Evolutionary conservation across 2,329 filamentous ascomycete species (phyloP).

Genomic region (Ceratocystis cubensis): DNA sequence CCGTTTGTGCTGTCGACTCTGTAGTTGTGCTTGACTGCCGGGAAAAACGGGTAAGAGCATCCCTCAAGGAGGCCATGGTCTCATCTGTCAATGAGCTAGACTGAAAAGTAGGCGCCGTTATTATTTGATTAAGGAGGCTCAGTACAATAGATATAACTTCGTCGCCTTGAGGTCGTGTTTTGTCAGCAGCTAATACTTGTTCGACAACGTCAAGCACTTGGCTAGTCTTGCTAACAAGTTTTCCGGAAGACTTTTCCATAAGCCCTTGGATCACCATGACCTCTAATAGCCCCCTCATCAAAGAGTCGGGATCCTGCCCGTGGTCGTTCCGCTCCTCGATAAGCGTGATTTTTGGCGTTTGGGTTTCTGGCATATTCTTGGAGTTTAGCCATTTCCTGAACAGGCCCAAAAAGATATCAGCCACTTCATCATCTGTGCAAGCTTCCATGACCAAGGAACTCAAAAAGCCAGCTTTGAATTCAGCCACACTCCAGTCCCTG

Average conservation of each 20-base stretch:
- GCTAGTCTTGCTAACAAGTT: conserved; percentile 49
- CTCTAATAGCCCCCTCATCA: conserved; percentile 40
- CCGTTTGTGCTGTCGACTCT: conserved; percentile 30
- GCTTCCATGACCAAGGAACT: conserved; percentile 38
- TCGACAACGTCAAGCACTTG: conserved; percentile 52
- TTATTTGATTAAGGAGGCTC: conserved; percentile 48
- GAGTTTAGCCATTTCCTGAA: conserved; percentile 44
- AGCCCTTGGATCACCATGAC: conserved; percentile 53
- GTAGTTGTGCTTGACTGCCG: not conserved
- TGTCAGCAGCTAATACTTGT: conserved; percentile 43
- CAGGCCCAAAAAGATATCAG: conserved; percentile 47
- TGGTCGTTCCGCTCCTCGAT: conserved; percentile 26
- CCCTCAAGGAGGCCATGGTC: conserved; percentile 36
- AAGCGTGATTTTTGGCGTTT: conserved; percentile 26
- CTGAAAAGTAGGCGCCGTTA: conserved; percentile 46
- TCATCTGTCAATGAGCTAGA: conserved; percentile 34
- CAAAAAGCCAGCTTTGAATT: conserved; percentile 37
- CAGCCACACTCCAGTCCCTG: conserved; percentile 35
- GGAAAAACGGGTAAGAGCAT: conserved; percentile 36
- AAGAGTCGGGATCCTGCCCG: conserved; percentile 26
- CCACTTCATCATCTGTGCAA: conserved; percentile 44
- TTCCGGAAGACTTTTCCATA: conserved; percentile 50
- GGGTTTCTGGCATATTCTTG: conserved; percentile 21
- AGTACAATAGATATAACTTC: conserved; percentile 42
- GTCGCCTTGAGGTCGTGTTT: conserved; percentile 33